Conservation (phyloP, 345 rosid genomes). For the Rubroshorea leprosula region DNA sequence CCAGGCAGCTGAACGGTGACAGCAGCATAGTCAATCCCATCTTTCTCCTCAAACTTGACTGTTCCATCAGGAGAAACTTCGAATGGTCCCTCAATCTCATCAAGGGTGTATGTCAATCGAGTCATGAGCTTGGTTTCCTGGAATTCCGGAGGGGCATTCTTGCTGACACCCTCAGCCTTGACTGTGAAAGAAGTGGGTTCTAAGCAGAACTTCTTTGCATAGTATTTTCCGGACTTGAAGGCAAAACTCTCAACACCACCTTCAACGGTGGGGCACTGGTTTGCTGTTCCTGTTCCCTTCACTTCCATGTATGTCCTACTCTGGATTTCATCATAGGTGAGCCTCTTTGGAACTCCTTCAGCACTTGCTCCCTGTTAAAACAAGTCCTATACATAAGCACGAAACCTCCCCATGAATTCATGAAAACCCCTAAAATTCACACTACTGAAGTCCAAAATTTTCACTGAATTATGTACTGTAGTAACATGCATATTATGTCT, state of each 20-base stretch:
- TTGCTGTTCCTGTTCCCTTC: slow-evolving; percentile 90
- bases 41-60: slow-evolving; percentile 73
- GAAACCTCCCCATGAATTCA: too few species aligned
- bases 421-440: too few species aligned
- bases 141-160: slow-evolving; percentile 85
- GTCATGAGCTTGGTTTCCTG: slow-evolving; percentile 98
- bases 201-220: slow-evolving; percentile 75
- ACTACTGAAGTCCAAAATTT: too few species aligned
- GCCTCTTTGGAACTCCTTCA: slow-evolving; percentile 83
- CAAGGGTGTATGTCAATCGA: slow-evolving; percentile 91
- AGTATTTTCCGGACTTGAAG: slow-evolving; percentile 79
- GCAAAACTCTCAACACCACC: slow-evolving; percentile 74
- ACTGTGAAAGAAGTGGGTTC: slow-evolving; percentile 99
- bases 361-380: slow-evolving; percentile 74
- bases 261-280: slow-evolving; percentile 81
- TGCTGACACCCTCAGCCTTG: slow-evolving; percentile 78
- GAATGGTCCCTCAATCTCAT: slow-evolving; percentile 93
- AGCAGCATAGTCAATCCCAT: slow-evolving; percentile 84
- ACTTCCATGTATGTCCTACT: slow-evolving; percentile 96
- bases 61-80: slow-evolving; percentile 63
- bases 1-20: slow-evolving; percentile 86
- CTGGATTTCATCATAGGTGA: slow-evolving; percentile 88
- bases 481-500: too few species aligned
- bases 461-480: too few species aligned
- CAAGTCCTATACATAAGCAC: too few species aligned